A percentile compares a stretch with the other conserved stretches of the same genome.
These are phyloP conservation scores for Trypanosoma mega DNA, from an alignment of 208 protist genomes.

Conservation along the genomic window DNA sequence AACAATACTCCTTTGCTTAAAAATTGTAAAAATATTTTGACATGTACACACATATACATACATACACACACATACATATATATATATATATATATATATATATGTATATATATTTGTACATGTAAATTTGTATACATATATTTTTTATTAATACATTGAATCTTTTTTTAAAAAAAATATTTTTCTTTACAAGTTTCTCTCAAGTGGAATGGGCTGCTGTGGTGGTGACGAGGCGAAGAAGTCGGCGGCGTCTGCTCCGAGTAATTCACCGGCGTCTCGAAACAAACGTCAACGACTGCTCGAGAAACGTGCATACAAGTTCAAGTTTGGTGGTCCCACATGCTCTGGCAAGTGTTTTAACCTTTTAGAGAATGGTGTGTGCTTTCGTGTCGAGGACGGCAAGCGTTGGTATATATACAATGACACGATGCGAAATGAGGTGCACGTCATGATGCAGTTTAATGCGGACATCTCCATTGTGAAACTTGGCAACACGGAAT, in stretches of 20 bases:
- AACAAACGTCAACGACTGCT: background rate
- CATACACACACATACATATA: background rate
- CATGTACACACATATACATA: too few relatives aligned
- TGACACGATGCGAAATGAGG: conserved; percentile 55
- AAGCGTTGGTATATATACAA: conserved; percentile 82
- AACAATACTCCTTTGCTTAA: too few relatives aligned
- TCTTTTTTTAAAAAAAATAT: too few relatives aligned
- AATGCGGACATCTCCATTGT: conserved; percentile 34
- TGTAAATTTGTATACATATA: too few relatives aligned
- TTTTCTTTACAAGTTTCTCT: too few relatives aligned
- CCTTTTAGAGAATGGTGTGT: background rate
- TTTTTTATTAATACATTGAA: too few relatives aligned
- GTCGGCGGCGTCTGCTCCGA: background rate
- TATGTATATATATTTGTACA: background rate
- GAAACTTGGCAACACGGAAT: conserved; percentile 52
- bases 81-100: background rate
- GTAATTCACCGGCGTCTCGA: background rate
- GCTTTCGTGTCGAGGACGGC: conserved; percentile 26
- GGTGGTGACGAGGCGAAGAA: background rate
- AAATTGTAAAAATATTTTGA: too few relatives aligned
- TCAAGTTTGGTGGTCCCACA: conserved; percentile 12
- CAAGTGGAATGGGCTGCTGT: too few relatives aligned
- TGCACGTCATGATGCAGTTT: conserved; percentile 72
- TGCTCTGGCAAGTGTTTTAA: background rate
- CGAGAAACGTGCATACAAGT: background rate